Percentiles rank a stretch among this genome's conserved stretches.
Evolutionary conservation across 2,329 filamentous ascomycete genomes (phyloP).

Genomic region (Pyrenophora seminiperda): DNA sequence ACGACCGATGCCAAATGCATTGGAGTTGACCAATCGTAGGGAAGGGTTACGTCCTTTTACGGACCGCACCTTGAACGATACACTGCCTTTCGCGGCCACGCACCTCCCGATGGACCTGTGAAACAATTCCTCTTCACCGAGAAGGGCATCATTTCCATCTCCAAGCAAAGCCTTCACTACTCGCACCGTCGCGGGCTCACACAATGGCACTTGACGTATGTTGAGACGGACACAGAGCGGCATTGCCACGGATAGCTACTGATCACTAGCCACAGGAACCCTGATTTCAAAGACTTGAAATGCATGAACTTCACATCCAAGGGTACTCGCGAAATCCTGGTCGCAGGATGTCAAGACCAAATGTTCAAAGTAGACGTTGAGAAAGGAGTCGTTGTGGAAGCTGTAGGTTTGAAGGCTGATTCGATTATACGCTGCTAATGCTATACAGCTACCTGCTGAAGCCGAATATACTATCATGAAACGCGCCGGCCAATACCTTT

Average conservation of each 20-base stretch:
- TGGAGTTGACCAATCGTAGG: constrained; percentile 58
- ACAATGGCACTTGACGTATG: constrained; percentile 84
- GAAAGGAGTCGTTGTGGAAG: constrained; percentile 53
- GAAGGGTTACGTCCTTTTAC: constrained; percentile 86
- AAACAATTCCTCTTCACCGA: constrained; percentile 91
- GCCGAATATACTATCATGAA: constrained; percentile 91
- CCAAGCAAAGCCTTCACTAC: constrained; percentile 84
- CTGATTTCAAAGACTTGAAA: constrained; percentile 81
- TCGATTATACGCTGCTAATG: constrained; percentile 18
- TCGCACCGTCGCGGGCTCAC: constrained; percentile 79
- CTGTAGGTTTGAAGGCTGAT: constrained; percentile 29
- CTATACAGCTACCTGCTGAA: constrained; percentile 66
- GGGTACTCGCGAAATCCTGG: constrained; percentile 79
- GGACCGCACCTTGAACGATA: constrained; percentile 84
- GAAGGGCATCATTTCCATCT: constrained; percentile 85
- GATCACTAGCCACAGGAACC: constrained; percentile 56
- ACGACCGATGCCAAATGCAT: not conserved
- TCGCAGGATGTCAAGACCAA: constrained; percentile 81
- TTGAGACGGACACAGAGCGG: constrained; percentile 5
- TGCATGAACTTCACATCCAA: constrained; percentile 97
- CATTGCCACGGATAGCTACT: constrained; percentile 13
- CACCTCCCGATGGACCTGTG: constrained; percentile 73
- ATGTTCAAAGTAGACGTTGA: constrained; percentile 80
- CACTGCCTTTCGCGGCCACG: constrained; percentile 85
- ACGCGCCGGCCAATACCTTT: constrained; percentile 81